Percentiles rank a stretch among this genome's conserved stretches.
phyloP scores from a whole-genome alignment of 352 stramenopile species.

The Pseudoperonospora humuli region DNA sequence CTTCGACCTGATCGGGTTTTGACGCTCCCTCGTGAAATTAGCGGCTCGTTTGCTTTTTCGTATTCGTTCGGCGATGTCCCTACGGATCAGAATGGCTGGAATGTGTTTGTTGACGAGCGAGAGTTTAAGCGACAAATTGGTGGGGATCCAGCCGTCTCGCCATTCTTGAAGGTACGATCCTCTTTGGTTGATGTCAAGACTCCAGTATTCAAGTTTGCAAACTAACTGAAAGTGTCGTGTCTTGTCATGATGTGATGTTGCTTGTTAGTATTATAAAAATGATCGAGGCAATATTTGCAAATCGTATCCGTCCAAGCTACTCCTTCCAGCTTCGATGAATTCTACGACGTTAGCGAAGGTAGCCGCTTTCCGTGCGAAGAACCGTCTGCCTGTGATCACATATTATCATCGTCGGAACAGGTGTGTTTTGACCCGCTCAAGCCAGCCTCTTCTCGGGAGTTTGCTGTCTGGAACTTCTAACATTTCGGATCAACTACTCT shows the following conservation, averaged over 20 bases:
- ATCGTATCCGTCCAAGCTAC: constrained; percentile 74
- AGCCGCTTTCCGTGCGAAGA: constrained; percentile 79
- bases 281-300: constrained; percentile 71
- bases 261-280: constrained; percentile 67
- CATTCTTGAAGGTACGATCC: constrained; percentile 55
- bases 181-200: background rate
- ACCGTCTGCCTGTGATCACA: constrained; percentile 79
- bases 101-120: constrained; percentile 60
- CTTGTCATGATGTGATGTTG: constrained; percentile 2
- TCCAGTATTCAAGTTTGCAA: background rate
- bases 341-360: constrained; percentile 60
- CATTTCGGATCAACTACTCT: constrained; percentile 65
- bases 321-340: constrained; percentile 65
- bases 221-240: background rate
- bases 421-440: constrained; percentile 75
- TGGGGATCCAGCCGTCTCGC: constrained; percentile 42
- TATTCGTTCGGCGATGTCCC: constrained; percentile 38
- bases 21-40: constrained; percentile 35
- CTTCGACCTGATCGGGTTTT: constrained; percentile 29
- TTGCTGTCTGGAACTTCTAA: constrained; percentile 64
- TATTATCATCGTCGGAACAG: constrained; percentile 75
- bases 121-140: constrained; percentile 78
- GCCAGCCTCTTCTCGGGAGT: constrained; percentile 72
- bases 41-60: constrained; percentile 61
- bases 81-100: constrained; percentile 60